A percentile compares a stretch with the other conserved stretches of the same genome.
Conservation (phyloP, 805 yeast species). For the Wickerhamiella azyma region DNA sequence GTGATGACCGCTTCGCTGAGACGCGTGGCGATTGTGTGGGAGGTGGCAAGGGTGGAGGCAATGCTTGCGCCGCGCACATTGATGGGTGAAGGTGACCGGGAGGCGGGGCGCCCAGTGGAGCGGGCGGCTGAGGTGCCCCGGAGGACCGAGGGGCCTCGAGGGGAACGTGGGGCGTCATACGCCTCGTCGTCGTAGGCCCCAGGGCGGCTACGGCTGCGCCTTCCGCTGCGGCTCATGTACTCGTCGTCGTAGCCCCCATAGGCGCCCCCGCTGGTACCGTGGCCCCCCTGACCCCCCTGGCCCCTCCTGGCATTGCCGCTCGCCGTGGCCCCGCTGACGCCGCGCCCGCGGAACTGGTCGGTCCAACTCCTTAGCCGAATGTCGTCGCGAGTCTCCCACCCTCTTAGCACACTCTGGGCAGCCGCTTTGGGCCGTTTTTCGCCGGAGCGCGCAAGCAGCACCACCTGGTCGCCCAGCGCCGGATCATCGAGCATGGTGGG, state of each 20-base stretch:
- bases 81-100: constrained; percentile 14
- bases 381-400: constrained; percentile 42
- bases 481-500: constrained; percentile 14
- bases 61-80: constrained; percentile 17
- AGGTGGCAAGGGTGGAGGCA: constrained; percentile 22
- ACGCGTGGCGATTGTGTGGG: constrained; percentile 60
- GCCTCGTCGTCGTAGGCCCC: not conserved
- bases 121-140: too few species aligned
- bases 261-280: too few species aligned
- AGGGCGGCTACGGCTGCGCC: not conserved
- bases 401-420: constrained; percentile 38
- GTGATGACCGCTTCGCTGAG: constrained; percentile 44
- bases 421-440: constrained; percentile 34
- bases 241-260: not conserved
- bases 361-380: constrained; percentile 6
- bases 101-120: constrained; percentile 2
- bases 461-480: constrained; percentile 29
- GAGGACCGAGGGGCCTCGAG: too few species aligned
- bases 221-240: not conserved
- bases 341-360: not conserved
- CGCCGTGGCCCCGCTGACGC: not conserved
- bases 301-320: not conserved
- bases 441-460: constrained; percentile 28
- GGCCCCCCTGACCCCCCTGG: not conserved
- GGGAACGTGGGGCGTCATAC: not conserved